Conservation (phyloP, 2,329 filamentous ascomycete species). For the Talaromyces rugulosus region DNA sequence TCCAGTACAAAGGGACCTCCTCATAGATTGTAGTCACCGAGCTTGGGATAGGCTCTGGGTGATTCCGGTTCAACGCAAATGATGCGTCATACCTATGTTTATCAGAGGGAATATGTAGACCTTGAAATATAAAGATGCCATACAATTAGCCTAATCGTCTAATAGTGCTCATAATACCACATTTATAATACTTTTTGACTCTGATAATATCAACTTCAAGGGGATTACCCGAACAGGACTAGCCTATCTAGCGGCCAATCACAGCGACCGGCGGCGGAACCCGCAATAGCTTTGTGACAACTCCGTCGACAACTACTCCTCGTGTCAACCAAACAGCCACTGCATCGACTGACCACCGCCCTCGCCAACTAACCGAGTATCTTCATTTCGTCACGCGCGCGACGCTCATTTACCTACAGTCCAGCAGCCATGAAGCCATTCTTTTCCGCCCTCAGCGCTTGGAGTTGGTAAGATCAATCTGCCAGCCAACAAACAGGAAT, state of each 20-base stretch:
- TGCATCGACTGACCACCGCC: not conserved
- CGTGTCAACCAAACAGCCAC: not conserved
- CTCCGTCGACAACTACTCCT: not conserved
- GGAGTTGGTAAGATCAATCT: constrained; percentile 9
- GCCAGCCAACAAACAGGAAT: not conserved
- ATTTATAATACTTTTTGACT: not conserved
- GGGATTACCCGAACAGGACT: not conserved
- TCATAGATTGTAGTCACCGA: too few relatives aligned
- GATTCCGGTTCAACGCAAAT: too few relatives aligned
- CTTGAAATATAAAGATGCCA: not conserved
- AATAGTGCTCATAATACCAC: not conserved
- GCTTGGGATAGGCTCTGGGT: not conserved
- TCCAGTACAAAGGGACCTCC: not conserved
- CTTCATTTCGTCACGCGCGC: not conserved
- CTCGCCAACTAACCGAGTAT: too few relatives aligned
- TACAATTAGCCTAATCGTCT: not conserved
- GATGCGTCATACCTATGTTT: not conserved
- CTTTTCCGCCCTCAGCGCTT: constrained; percentile 37
- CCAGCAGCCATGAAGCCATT: constrained; percentile 10
- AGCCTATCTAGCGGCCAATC: not conserved
- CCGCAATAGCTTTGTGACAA: not conserved
- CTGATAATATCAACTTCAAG: not conserved
- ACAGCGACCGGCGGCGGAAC: not conserved
- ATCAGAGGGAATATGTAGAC: not conserved
- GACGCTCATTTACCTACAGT: not conserved